phyloP scores from a whole-genome alignment of 2,329 filamentous ascomycete species.

The Fulvia fulva region DNA sequence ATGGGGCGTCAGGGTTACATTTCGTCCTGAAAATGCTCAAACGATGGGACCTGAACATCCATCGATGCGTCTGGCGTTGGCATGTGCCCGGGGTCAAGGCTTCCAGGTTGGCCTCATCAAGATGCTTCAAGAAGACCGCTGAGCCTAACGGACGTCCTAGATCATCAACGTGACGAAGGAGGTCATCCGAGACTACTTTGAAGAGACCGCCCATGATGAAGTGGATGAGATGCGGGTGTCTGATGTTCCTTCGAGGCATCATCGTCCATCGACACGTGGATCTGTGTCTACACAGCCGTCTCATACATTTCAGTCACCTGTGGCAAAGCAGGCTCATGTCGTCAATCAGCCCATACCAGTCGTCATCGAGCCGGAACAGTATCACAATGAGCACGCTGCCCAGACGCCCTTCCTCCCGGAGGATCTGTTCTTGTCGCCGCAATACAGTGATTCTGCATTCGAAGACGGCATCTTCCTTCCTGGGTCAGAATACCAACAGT shows the following conservation, averaged over 20 bases:
- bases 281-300: background rate
- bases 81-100: constrained; percentile 11
- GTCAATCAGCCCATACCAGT: background rate
- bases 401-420: constrained; percentile 13
- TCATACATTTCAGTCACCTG: background rate
- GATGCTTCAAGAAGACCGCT: background rate
- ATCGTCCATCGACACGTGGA: background rate
- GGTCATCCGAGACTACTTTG: constrained; percentile 30
- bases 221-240: constrained; percentile 5
- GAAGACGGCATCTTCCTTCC: constrained; percentile 34
- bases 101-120: constrained; percentile 15
- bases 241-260: background rate
- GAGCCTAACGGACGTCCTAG: constrained; percentile 8
- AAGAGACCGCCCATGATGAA: constrained; percentile 19
- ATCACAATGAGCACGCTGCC: background rate
- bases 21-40: constrained; percentile 30
- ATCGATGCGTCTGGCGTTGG: constrained; percentile 27
- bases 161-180: constrained; percentile 33
- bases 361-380: background rate
- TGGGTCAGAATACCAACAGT: constrained; percentile 31
- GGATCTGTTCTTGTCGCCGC: constrained; percentile 24
- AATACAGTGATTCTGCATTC: constrained; percentile 26
- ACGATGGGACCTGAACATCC: constrained; percentile 29
- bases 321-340: background rate
- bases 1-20: constrained; percentile 30